phyloP scores from a whole-genome alignment of 225 moss, liverwort and hornwort genomes.

The Bryum argenteum region DNA sequence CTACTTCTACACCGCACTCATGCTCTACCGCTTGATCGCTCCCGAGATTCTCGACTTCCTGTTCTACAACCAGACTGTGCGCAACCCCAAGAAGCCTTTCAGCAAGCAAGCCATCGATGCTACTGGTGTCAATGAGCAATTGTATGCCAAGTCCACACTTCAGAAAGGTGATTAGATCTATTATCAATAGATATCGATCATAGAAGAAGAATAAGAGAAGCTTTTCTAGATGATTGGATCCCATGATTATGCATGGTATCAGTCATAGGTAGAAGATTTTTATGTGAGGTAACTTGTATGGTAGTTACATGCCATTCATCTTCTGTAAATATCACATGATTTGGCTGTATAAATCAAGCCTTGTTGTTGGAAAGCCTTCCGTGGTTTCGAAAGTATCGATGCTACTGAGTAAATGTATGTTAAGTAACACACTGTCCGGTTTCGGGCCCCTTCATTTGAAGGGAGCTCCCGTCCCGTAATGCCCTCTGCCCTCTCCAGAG shows the following conservation, averaged over 20 bases:
- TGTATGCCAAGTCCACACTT: conserved; percentile 21
- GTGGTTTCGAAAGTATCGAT: too few species aligned
- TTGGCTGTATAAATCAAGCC: too few species aligned
- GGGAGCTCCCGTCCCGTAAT: too few species aligned
- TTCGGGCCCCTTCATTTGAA: too few species aligned
- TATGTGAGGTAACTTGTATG: too few species aligned
- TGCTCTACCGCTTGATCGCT: conserved; percentile 30
- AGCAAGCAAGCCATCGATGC: conserved; percentile 29
- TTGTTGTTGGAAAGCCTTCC: too few species aligned
- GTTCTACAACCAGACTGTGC: conserved; percentile 23
- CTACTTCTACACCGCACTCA: conserved; percentile 22
- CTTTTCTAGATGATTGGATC: neutral
- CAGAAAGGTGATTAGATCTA: conserved; percentile 24
- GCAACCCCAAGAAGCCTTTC: neutral
- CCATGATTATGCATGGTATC: neutral
- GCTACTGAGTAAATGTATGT: too few species aligned
- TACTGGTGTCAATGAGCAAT: conserved; percentile 17
- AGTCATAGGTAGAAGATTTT: too few species aligned
- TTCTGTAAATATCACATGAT: too few species aligned
- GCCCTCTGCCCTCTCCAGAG: too few species aligned
- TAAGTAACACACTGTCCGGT: too few species aligned
- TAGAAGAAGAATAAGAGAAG: neutral
- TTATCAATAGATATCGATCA: neutral
- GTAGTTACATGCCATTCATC: too few species aligned
- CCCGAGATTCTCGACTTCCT: conserved; percentile 31